Conservation (phyloP, 495 filamentous ascomycete genomes). For the Parathielavia appendiculata region DNA sequence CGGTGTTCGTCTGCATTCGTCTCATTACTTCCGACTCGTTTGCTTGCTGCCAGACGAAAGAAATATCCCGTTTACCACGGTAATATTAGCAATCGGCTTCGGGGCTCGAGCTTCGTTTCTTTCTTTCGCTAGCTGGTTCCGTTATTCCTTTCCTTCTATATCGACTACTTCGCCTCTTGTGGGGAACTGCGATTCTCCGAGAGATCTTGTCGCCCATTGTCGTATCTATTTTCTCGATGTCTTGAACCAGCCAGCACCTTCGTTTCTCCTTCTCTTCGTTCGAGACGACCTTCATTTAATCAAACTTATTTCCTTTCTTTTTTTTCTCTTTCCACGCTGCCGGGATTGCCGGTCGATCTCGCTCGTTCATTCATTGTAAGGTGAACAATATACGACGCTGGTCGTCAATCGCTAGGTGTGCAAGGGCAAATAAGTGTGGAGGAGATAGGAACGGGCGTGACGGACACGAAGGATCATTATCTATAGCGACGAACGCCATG, state of each 20-base stretch:
- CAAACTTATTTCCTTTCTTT: conserved; percentile 23
- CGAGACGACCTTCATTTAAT: conserved; percentile 21
- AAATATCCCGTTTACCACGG: conserved; percentile 8
- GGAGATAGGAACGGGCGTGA: conserved; percentile 14
- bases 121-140: conserved; percentile 12
- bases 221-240: conserved; percentile 11
- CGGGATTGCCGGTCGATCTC: conserved; percentile 36
- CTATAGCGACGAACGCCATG: conserved; percentile 38
- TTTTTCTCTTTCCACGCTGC: conserved; percentile 24
- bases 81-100: conserved; percentile 11
- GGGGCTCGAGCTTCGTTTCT: conserved; percentile 15
- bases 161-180: conserved; percentile 12
- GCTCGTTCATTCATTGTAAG: conserved; percentile 16
- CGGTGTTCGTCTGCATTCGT: conserved; percentile 1
- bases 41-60: conserved; percentile 9
- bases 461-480: neutral
- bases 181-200: neutral
- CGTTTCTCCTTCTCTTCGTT: conserved; percentile 20
- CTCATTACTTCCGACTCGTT: conserved; percentile 5
- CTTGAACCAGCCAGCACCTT: conserved; percentile 19
- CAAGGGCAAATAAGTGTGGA: conserved; percentile 1
- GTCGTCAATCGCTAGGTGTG: conserved; percentile 35
- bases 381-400: conserved; percentile 38
- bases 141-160: conserved; percentile 9
- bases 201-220: neutral